Base-by-base conservation (phyloP, 345 rosid species). In the Populus deltoides region DNA sequence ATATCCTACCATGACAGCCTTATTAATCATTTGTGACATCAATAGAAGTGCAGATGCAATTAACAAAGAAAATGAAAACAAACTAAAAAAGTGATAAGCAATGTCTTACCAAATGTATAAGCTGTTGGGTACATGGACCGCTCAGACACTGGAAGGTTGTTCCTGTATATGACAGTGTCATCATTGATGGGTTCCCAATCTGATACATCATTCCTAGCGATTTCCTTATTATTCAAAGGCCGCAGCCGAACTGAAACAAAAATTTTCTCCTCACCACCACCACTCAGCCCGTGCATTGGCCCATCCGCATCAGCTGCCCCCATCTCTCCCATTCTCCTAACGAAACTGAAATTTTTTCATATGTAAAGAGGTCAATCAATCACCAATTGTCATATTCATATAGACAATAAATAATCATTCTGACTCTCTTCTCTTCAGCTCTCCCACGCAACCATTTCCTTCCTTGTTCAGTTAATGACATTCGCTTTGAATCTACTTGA, bases 151-250 rank as follows among this genome's bases (percentile, higher is more conserved):
- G 93, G 88, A 80, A 92, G 92, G 78, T 83, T 91, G 84, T 88
- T 92, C 82, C 88, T 86, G 87, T 86, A 91, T 75, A 93, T 76
- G 70, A 96, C 76, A 17, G 95, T 92, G 78, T 79, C 83, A 10
- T 90, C 90, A 80, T 84, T 89, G 86, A 92, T 89, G 79, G 97
- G 93, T 84, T 93, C 98, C 98, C 99, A 93, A 83, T 96, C 98
- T 2, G 88, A 89, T n/a, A 87, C 88, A 51, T 93, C 99, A 74
- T 89, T 78, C 76, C 84, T 88, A 39, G 88, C 84, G 80, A 77
- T 87, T 83, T 96, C 99, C 87, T 88, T 96, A 80, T 84, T 90
- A 86, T 80, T 96, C 86, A 93, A 80, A 75, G 97, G 99, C 87
- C 99, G 83, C 80, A 96, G 68, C 69, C 98, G 93, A 79, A 96